Evolutionary conservation across 306 rosid species (phyloP), one percentile per base, ranked within the genome.

Genomic region (Adenanthera pavonina): DNA sequence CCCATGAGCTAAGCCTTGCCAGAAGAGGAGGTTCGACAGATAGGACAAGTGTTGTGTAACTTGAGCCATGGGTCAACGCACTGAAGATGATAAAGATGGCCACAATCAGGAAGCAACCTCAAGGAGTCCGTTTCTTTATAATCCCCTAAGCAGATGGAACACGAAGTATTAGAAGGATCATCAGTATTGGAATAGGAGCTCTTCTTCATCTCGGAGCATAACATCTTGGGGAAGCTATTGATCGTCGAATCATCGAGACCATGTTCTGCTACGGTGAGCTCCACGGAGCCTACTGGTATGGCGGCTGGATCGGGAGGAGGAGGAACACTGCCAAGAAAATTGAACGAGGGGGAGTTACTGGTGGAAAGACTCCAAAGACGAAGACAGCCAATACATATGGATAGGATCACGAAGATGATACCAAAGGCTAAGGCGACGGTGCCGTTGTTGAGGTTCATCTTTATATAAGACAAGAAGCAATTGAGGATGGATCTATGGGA

Each of bases 41-140:
- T 72, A n/a, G 92, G 92, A 34, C 92, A 89, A 2, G 89, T 85
- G 4, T 89, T 76, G 4, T 85, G 89, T 5, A 75, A 30, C 80
- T 66, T 81, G 3, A 87, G 87, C 90, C 92, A 89, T 11, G 85
- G 90, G 79, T 89, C 86, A 74, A 89, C 81, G 57, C 90, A 89
- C 20, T 16, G 40, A 17, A 52, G 79, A 67, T 89, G 92, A 69
- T 69, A 89, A 30, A 81, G 8, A 76, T 89, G 90, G 40, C 64
- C 72, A 76, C 92, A 89, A 53, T 69, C 75, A 34, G 89, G 88
- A 65, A 87, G 88, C 54, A 87, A 15, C 60, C 87, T 81, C 68
- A 89, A 69, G 51, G 17, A 43, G 30, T 89, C 92, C 25, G 40
- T 81, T 35, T 89, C 90, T 57, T 83, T 85, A 14, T 87, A 89